phyloP scores from a whole-genome alignment of 345 rosid genomes.

The Eucalyptus pumila region DNA sequence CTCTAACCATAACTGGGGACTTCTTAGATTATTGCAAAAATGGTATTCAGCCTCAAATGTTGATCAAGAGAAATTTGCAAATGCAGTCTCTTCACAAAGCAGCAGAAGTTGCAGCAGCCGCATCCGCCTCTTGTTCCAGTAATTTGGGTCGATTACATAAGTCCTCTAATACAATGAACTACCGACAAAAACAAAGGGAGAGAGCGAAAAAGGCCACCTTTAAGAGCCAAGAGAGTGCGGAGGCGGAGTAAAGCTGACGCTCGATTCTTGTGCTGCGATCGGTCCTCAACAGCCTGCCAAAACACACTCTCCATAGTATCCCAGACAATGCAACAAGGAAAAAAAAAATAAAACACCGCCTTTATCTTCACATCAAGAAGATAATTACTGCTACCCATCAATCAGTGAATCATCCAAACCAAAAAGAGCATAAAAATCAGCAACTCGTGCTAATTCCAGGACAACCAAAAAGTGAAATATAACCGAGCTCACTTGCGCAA shows the following conservation, averaged over 20 bases:
- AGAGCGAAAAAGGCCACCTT: constrained; percentile 21
- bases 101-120: not conserved
- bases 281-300: constrained; percentile 60
- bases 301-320: not conserved
- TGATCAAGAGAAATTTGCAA: not conserved
- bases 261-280: constrained; percentile 92
- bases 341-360: not conserved
- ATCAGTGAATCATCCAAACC: not conserved
- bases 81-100: not conserved
- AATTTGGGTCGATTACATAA: not conserved
- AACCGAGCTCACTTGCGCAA: constrained; percentile 38
- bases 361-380: not conserved
- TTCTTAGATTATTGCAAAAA: not conserved
- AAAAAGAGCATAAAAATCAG: not conserved
- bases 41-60: not conserved
- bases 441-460: not conserved
- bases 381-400: not conserved
- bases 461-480: not conserved
- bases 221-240: constrained; percentile 67
- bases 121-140: not conserved
- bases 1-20: not conserved
- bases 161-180: not conserved
- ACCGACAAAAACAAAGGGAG: not conserved
- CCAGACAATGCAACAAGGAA: not conserved
- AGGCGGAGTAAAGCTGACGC: constrained; percentile 74